These are phyloP conservation scores for Emericellopsis cladophorae DNA, from an alignment of 2,329 filamentous ascomycete species.

Conservation along the genomic window DNA sequence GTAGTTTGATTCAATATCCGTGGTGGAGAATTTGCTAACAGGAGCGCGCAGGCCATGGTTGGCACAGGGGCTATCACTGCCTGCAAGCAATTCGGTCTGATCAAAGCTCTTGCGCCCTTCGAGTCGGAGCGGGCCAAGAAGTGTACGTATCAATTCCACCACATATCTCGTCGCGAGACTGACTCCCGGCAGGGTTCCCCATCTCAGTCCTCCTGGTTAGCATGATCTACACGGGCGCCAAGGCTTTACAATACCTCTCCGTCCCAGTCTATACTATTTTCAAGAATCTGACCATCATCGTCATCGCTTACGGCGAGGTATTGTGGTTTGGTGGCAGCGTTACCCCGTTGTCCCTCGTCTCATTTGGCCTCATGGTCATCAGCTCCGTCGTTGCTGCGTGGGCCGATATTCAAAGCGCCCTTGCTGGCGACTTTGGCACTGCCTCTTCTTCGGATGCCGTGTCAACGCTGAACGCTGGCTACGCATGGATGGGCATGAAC, in stretches of 20 bases:
- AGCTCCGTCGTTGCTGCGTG: constrained; percentile 92
- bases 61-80: constrained; percentile 75
- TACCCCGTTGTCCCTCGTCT: constrained; percentile 74
- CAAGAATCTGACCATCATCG: constrained; percentile 98
- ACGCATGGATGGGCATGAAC: constrained; percentile 96
- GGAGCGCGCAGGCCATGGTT: constrained; percentile 57
- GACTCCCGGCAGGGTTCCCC: constrained; percentile 65
- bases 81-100: constrained; percentile 71
- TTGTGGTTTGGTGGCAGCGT: constrained; percentile 96
- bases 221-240: constrained; percentile 98
- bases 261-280: constrained; percentile 99
- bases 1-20: constrained; percentile 30
- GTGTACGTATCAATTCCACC: constrained; percentile 44
- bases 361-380: constrained; percentile 92
- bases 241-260: constrained; percentile 89
- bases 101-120: constrained; percentile 71
- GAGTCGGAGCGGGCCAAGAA: constrained; percentile 82
- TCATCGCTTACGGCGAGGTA: constrained; percentile 96
- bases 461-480: constrained; percentile 85
- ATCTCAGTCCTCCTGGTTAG: constrained; percentile 91
- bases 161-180: constrained; percentile 5
- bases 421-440: constrained; percentile 45
- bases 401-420: constrained; percentile 86
- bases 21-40: constrained; percentile 11
- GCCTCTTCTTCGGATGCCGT: constrained; percentile 60